These are phyloP conservation scores for Scalesia atractyloides DNA, from an alignment of 129 eudicot species.

Conservation along the genomic window DNA sequence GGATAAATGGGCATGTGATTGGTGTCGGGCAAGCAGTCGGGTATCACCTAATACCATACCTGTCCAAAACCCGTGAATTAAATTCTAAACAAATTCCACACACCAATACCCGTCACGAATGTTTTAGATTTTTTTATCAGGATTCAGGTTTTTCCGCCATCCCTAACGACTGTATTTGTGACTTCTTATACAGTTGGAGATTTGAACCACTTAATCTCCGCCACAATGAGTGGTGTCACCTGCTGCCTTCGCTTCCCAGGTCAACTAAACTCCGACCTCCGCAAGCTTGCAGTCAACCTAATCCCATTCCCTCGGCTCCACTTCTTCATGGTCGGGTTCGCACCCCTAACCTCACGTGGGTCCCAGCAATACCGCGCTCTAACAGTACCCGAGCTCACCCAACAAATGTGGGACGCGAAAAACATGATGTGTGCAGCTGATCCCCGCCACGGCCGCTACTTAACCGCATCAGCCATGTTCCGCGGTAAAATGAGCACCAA, in stretches of 20 bases:
- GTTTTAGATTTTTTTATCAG: no score
- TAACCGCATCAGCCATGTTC: slow-evolving; percentile 77
- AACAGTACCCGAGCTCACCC: slow-evolving; percentile 80
- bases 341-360: slow-evolving; percentile 76
- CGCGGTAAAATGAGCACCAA: slow-evolving; percentile 81
- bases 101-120: no score
- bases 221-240: slow-evolving; percentile 88
- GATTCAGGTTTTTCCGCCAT: no score
- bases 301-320: slow-evolving; percentile 83
- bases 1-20: no score
- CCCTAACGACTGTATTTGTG: not conserved
- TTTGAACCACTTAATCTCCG: slow-evolving; percentile 77
- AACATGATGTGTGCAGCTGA: slow-evolving; percentile 83
- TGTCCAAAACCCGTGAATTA: no score
- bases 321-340: slow-evolving; percentile 80
- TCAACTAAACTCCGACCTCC: slow-evolving; percentile 77
- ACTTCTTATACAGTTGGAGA: slow-evolving; percentile 58
- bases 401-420: slow-evolving; percentile 80
- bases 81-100: no score
- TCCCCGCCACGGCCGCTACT: slow-evolving; percentile 72
- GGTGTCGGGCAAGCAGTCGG: no score
- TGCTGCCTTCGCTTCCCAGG: slow-evolving; percentile 91
- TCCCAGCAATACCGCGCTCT: slow-evolving; percentile 82
- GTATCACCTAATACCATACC: no score
- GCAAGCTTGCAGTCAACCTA: slow-evolving; percentile 77